Percentiles rank a stretch among this genome's conserved stretches.
These are phyloP conservation scores for Trichoderma gracile DNA, from an alignment of 2,329 filamentous ascomycete species.

Conservation along the genomic window DNA sequence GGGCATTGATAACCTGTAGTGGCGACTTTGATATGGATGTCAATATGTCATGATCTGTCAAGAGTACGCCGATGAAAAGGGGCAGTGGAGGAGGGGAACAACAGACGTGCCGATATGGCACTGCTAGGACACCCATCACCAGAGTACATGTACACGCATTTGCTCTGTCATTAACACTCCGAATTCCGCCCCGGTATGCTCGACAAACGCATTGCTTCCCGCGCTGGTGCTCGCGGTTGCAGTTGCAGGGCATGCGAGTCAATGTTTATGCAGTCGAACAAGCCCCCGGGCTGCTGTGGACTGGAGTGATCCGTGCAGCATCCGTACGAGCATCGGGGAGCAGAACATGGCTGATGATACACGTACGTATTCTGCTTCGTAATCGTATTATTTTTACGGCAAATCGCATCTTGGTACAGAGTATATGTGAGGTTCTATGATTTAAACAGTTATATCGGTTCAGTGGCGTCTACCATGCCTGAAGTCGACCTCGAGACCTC, in stretches of 20 bases:
- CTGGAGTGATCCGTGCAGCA: not conserved
- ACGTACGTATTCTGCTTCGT: no score
- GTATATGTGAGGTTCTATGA: no score
- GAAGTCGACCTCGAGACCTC: no score
- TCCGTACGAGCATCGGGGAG: not conserved
- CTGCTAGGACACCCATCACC: not conserved
- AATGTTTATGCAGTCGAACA: constrained; percentile 15
- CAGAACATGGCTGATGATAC: not conserved
- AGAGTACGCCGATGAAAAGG: not conserved
- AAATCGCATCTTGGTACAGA: no score
- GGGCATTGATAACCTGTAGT: no score
- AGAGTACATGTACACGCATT: not conserved
- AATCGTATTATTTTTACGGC: no score
- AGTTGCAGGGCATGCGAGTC: constrained; percentile 12
- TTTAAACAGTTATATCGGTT: no score
- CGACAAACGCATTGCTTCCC: constrained; percentile 3
- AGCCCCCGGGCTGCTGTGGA: constrained; percentile 1
- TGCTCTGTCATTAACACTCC: not conserved
- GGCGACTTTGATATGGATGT: no score
- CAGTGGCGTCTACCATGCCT: no score
- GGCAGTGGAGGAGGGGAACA: not conserved
- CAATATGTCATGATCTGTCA: no score
- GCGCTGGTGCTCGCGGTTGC: constrained; percentile 7
- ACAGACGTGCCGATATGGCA: not conserved
- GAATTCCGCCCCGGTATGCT: not conserved